phyloP scores from a whole-genome alignment of 202 grass and related monocot genomes.

The Panicum hallii region DNA sequence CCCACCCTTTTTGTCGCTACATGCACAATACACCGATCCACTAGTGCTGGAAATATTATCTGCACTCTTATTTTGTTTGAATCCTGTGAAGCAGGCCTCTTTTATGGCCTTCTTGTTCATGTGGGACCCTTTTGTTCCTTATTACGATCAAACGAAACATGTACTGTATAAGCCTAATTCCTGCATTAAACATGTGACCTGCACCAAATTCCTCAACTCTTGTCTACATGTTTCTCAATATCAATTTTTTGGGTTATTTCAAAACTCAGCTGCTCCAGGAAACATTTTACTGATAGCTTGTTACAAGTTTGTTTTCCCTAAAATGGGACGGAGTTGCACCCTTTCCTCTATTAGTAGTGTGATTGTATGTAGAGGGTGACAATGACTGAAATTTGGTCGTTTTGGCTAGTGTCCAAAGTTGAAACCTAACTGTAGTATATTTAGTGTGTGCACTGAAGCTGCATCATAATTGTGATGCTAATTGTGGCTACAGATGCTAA shows the following conservation, averaged over 20 bases:
- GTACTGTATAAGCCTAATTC: conserved; percentile 6
- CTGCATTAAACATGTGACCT: not conserved
- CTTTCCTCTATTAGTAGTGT: not conserved
- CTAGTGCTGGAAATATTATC: not conserved
- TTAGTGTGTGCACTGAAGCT: not conserved
- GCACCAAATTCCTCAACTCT: not conserved
- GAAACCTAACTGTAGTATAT: not conserved
- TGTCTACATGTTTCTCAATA: not conserved
- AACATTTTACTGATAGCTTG: conserved; percentile 17
- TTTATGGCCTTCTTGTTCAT: conserved; percentile 29
- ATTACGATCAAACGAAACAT: not conserved
- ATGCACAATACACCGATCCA: not conserved
- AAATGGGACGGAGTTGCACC: not conserved
- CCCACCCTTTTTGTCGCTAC: not conserved
- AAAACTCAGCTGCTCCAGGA: conserved; percentile 7
- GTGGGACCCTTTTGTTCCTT: not conserved
- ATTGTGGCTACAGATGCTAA: not conserved
- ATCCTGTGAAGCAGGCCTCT: conserved; percentile 9
- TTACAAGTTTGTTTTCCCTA: conserved; percentile 7
- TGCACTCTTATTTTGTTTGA: not conserved
- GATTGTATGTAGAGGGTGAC: not conserved
- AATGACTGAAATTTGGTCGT: not conserved
- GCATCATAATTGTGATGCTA: conserved; percentile 14
- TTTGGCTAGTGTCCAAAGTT: not conserved
- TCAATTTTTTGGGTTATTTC: not conserved